Base-by-base conservation (phyloP, 2,329 filamentous ascomycete genomes). In the Harringtonia lauricola region DNA sequence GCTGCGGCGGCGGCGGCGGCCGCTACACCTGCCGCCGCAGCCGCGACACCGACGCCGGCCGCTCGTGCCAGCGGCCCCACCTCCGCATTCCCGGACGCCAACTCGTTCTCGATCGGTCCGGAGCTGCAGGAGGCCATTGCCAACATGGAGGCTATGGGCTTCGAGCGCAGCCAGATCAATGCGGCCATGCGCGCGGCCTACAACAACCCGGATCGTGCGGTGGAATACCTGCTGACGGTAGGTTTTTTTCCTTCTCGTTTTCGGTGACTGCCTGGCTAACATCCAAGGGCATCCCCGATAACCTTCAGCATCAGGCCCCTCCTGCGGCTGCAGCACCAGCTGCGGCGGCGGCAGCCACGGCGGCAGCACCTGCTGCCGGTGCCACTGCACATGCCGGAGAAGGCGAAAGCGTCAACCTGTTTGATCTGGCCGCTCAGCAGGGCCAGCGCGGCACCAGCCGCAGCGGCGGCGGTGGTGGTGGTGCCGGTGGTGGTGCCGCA, bases 111-210 rank as follows among this genome's bases (percentile, higher is more conserved):
- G 18, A 82, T 95, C 68, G 92, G 92, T 42, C 72, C 81, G 49
- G 83, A 90, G 62, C 81, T 88, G 53, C 78, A 85, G 50, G 79
- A 81, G 53, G 88, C 87, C 31, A 83, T 96, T 57, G 75, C 83
- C 39, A 87, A 89, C 60, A 95, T 98, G 88, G 89, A 95, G 66
- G 83, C 83, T 52, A 98, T 98, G 92, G 92, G 92, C 9, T 98
- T 98, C 54, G 79, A 86, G 57, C 77, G 89, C 57, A 70, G 79
- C 42, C 84, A 94, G 59, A 95, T 95, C 53, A 88, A 95, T 55
- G 79, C 83, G 39, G 92, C 92, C 41, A 92, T 98, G 83, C 85
- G 90, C 57, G 92, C 92, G 50, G 92, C 92, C 14, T 98, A 86
- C 65, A 94, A 84, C 73, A 98, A 98, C 67, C 88, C 90, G 14